These are phyloP conservation scores for Sicyos edulis DNA, from an alignment of 306 rosid species.

Conservation along the genomic window DNA sequence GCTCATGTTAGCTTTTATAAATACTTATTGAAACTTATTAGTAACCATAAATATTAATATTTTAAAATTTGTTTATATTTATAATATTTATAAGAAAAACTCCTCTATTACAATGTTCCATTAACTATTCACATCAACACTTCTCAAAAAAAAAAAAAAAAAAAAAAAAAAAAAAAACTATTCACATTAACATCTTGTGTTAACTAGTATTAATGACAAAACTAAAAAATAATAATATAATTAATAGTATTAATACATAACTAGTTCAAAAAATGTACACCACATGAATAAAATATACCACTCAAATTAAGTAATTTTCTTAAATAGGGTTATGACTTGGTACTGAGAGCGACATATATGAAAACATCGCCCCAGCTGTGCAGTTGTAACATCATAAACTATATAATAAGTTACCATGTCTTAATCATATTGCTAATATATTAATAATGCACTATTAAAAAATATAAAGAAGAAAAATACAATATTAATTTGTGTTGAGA, in stretches of 20 bases:
- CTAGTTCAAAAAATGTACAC: background rate
- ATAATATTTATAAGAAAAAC: too few species aligned
- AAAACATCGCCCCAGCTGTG: slow-evolving; percentile 9
- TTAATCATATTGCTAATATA: background rate
- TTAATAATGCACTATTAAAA: background rate
- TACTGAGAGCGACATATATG: background rate
- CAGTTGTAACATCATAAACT: background rate
- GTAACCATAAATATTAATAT: too few species aligned
- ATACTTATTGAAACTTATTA: too few species aligned
- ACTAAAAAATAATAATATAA: background rate
- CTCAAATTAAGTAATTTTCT: background rate
- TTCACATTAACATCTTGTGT: background rate
- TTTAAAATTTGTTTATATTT: too few species aligned
- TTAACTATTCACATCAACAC: background rate
- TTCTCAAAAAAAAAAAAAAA: too few species aligned
- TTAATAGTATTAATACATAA: background rate
- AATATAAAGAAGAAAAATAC: background rate
- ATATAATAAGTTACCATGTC: background rate
- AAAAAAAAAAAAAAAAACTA: too few species aligned
- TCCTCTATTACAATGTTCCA: too few species aligned
- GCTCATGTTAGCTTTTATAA: too few species aligned
- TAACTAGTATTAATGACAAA: background rate
- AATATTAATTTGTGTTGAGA: background rate
- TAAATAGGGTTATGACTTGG: background rate
- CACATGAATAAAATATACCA: background rate